Evolutionary conservation across 2,329 filamentous ascomycete species (phyloP), one percentile per base, ranked within the genome.

Genomic region (Cladophialophora yegresii): DNA sequence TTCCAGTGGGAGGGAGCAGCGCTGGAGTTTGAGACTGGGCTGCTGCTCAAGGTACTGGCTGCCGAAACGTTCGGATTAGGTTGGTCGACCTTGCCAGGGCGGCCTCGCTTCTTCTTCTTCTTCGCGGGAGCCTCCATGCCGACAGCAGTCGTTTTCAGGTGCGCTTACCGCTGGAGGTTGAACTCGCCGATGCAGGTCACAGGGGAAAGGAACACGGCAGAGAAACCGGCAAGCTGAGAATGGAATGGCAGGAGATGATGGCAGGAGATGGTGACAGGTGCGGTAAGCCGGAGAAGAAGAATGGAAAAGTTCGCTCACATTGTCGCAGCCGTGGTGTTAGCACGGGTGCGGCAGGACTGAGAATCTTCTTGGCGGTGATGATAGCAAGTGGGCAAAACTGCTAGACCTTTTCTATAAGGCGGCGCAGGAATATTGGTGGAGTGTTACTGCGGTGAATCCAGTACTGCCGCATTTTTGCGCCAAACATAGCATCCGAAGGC

Each of bases 41-140:
- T 50, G 9, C 10, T 50, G 9, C 3, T 50, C 23, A 13, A 33
- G 28, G 51, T 10, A 54, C 26, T 54, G 13, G 51, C 16, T 20
- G 51, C 20, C 20, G 28, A 54, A 20, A 7, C 23, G 6, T 20
- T 30, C 13, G 22, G 12, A 26, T 4, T 3, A 20, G 51, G 6
- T 13, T 50, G 47, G 47, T 50, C 47, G 22, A 26, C 22, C 10
- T 50, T 50, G 12, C 47, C 20, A 50, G 47, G 20, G 12, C 47
- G 47, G 5, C 47, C 47, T 23, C 47, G 47, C 47, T 50, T 50
- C 47, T 26, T 50, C 47, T 50, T 50, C 47, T 26, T 50, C 13
- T 26, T 50, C 47, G 23, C 47, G 26, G 47, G 47, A 23, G 47
- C 9, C 47, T 50, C 47, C 47, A 50, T 50, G n/a, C 20, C 23